These are phyloP conservation scores for Glycyrrhiza uralensis DNA, from an alignment of 306 rosid genomes.

Conservation along the genomic window DNA sequence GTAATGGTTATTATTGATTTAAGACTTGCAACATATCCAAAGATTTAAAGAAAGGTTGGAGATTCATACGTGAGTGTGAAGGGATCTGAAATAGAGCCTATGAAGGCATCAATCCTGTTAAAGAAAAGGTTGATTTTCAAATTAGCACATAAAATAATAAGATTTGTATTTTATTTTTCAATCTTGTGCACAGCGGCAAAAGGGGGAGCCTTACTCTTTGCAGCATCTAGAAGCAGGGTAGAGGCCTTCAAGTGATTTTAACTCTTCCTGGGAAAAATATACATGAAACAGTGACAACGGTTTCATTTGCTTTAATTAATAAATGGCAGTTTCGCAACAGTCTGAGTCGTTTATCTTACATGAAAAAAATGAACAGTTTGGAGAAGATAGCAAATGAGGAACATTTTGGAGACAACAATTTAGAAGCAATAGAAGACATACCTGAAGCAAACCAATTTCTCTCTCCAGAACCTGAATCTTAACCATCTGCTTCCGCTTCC, in stretches of 20 bases:
- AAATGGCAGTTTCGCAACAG: background rate
- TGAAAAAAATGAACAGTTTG: background rate
- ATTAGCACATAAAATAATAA: background rate
- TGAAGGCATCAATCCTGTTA: constrained; percentile 38
- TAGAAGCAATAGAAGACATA: too few species aligned
- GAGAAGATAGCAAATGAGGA: background rate
- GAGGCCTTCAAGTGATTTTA: constrained; percentile 42
- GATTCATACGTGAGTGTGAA: constrained; percentile 38
- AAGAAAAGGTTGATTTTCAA: background rate
- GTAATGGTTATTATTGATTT: background rate
- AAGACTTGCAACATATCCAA: background rate
- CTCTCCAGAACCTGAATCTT: constrained; percentile 48
- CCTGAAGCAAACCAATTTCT: constrained; percentile 45
- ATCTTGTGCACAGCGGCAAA: background rate
- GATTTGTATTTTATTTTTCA: background rate
- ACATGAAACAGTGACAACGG: background rate
- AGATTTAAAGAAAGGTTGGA: background rate
- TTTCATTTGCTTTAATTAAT: background rate
- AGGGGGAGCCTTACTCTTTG: constrained; percentile 33
- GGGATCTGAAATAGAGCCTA: constrained; percentile 40
- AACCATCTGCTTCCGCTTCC: constrained; percentile 32
- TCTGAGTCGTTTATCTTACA: background rate
- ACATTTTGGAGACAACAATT: too few species aligned
- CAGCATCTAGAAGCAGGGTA: constrained; percentile 48
- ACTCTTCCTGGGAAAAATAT: constrained; percentile 37